A percentile compares a stretch with the other conserved stretches of the same genome.
These are phyloP conservation scores for Nephelium lappaceum DNA, from an alignment of 345 rosid genomes.

Conservation along the genomic window DNA sequence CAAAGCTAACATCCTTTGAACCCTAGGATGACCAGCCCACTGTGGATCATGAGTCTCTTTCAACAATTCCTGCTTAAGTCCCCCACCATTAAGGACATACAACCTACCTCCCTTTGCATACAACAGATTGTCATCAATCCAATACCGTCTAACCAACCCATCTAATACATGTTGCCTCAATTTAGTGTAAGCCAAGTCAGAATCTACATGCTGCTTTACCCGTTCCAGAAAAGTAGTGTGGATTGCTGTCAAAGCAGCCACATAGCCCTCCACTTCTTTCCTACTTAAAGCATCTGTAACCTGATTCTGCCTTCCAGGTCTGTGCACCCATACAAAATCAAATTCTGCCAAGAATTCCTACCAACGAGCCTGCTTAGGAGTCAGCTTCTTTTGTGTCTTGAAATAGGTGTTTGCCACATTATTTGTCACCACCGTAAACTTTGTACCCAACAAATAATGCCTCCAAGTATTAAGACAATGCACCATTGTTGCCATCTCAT, in stretches of 20 bases:
- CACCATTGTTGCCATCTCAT: not conserved
- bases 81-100: not conserved
- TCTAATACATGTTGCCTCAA: not conserved
- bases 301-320: not conserved
- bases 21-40: not conserved
- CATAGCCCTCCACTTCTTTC: not conserved
- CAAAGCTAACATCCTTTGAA: not conserved
- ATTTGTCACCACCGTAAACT: not conserved
- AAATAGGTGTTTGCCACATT: conserved; percentile 9
- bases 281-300: not conserved
- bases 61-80: not conserved
- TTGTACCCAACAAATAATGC: not conserved
- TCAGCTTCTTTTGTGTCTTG: not conserved
- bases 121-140: not conserved
- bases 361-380: not conserved
- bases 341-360: not conserved
- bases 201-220: not conserved
- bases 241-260: not conserved
- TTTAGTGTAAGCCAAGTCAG: not conserved
- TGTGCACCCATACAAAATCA: not conserved
- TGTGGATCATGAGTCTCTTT: not conserved
- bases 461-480: not conserved
- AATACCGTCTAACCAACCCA: not conserved
- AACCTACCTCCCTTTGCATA: not conserved
- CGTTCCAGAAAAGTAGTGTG: not conserved